phyloP scores from a whole-genome alignment of 352 stramenopile species.

The Blastocystis sp. region DNA sequence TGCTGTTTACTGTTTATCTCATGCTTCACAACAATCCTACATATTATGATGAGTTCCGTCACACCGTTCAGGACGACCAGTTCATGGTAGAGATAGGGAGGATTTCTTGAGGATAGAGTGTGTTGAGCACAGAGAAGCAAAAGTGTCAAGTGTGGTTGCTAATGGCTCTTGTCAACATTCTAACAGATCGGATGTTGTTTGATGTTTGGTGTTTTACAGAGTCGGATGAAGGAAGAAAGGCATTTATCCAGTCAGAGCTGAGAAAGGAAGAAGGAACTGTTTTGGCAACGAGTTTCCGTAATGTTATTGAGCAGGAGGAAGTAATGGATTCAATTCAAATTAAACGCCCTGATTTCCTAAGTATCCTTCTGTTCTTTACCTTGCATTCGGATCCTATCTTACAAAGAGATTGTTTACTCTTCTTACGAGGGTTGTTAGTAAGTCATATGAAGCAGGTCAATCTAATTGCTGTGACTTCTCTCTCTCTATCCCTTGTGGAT shows the following conservation, averaged over 20 bases:
- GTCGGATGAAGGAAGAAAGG: background rate
- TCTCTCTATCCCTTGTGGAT: background rate
- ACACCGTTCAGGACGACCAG: conserved; percentile 53
- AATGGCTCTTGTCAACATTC: background rate
- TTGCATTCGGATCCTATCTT: background rate
- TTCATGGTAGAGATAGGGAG: background rate
- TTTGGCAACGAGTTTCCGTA: background rate
- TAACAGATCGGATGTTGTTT: conserved; percentile 29
- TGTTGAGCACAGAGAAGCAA: background rate
- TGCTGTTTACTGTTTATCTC: conserved; percentile 57
- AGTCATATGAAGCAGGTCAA: conserved; percentile 31
- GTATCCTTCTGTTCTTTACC: conserved; percentile 51
- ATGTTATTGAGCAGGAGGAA: background rate
- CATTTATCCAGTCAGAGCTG: background rate
- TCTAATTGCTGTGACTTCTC: conserved; percentile 41
- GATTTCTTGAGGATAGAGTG: background rate
- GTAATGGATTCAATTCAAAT: conserved; percentile 36
- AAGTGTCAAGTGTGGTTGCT: background rate
- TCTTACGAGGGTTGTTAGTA: conserved; percentile 1
- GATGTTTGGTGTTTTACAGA: background rate
- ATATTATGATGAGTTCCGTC: conserved; percentile 54
- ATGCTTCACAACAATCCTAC: conserved; percentile 42
- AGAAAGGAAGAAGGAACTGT: background rate
- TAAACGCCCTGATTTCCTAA: conserved; percentile 34
- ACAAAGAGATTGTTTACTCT: background rate